A percentile compares a stretch with the other conserved stretches of the same genome.
Conservation (phyloP, 108 stramenopile species). For the Cyclotella kingstonii region DNA sequence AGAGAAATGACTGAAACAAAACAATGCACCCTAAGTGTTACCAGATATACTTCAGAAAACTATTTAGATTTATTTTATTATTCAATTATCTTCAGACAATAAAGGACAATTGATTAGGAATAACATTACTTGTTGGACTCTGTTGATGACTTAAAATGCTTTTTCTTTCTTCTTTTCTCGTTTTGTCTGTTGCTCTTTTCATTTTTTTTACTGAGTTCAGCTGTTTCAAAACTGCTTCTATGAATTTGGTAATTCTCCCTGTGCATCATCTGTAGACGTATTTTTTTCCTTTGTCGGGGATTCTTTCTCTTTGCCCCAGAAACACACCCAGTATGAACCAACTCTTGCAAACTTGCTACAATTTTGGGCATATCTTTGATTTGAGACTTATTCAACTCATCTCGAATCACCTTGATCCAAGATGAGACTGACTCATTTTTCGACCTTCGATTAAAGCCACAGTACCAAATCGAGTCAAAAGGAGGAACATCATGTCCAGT, state of each 20-base stretch:
- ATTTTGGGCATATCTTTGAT: constrained; percentile 25
- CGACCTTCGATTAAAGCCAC: constrained; percentile 44
- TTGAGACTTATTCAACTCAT: constrained; percentile 22
- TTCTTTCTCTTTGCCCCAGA: constrained; percentile 69
- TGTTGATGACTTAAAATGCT: too few relatives aligned
- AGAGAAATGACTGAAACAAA: too few relatives aligned
- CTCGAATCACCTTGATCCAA: constrained; percentile 10
- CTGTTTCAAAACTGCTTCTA: not conserved
- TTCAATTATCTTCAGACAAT: too few relatives aligned
- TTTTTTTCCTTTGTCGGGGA: constrained; percentile 69
- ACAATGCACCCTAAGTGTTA: too few relatives aligned
- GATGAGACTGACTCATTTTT: not conserved
- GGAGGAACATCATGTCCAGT: constrained; percentile 78
- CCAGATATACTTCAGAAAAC: too few relatives aligned
- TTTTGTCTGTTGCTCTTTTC: too few relatives aligned
- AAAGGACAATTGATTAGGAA: too few relatives aligned
- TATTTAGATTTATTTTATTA: too few relatives aligned
- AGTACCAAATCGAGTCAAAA: constrained; percentile 83
- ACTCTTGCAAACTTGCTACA: constrained; percentile 47
- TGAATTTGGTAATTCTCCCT: not conserved
- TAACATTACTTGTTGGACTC: too few relatives aligned
- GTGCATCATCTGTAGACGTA: constrained; percentile 31
- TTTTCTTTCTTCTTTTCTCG: too few relatives aligned
- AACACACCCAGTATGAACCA: constrained; percentile 47
- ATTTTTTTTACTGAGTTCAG: too few relatives aligned